A percentile compares a stretch with the other conserved stretches of the same genome.
Evolutionary conservation across 495 filamentous ascomycete genomes (phyloP).

Genomic region (Hyaloscypha hepaticicola): DNA sequence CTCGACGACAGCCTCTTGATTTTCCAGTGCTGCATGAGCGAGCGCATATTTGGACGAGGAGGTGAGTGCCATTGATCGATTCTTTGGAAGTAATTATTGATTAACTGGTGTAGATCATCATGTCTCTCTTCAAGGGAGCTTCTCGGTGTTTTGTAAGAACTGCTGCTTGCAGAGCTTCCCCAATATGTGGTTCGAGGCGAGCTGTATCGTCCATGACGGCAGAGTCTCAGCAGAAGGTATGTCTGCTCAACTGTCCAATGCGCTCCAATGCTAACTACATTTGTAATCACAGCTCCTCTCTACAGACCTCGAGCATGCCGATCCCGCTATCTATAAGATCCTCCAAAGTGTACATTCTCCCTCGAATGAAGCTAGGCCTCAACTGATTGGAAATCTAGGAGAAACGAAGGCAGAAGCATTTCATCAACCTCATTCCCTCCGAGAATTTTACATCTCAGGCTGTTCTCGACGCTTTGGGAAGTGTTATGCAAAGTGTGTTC

Average conservation of each 20-base stretch:
- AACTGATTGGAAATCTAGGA: constrained; percentile 55
- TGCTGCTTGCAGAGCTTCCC: constrained; percentile 23
- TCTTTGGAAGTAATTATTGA: background rate
- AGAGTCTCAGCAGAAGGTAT: constrained; percentile 67
- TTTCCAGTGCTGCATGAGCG: constrained; percentile 10
- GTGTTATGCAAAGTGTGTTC: constrained; percentile 92
- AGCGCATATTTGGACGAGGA: constrained; percentile 1
- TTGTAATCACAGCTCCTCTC: constrained; percentile 66
- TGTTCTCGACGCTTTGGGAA: constrained; percentile 92
- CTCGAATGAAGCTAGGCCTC: background rate
- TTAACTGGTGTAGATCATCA: constrained; percentile 19
- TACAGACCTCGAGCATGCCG: constrained; percentile 75
- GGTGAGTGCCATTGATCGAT: constrained; percentile 14
- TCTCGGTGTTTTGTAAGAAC: constrained; percentile 24
- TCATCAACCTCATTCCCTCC: constrained; percentile 97
- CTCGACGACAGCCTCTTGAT: background rate
- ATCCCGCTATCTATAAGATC: constrained; percentile 83
- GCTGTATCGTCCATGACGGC: constrained; percentile 48
- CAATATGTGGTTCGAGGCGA: constrained; percentile 35
- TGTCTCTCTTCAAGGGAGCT: constrained; percentile 33
- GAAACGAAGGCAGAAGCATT: constrained; percentile 92
- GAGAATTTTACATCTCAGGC: constrained; percentile 99
- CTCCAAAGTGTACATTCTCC: constrained; percentile 73
- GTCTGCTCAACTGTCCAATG: background rate
- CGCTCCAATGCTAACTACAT: constrained; percentile 25